Evolutionary conservation across 2,329 filamentous ascomycete species (phyloP).

Genomic region (Fusarium stilboides): DNA sequence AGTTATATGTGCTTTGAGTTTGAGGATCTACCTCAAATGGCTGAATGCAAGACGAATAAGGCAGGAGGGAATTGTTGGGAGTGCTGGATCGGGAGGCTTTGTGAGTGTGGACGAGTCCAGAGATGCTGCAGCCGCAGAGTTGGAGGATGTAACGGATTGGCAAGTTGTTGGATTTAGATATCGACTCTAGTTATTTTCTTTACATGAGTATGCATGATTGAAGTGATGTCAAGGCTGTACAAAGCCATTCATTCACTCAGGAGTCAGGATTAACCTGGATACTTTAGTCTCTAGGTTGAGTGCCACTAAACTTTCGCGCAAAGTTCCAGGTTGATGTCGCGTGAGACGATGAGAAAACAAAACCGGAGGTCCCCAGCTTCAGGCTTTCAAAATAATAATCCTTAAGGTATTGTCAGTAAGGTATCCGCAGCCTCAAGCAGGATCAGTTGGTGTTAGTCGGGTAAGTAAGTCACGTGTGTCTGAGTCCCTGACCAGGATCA

Average conservation of each 20-base stretch:
- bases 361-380: no score
- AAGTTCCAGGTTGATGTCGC: no score
- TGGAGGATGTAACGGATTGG: constrained; percentile 74
- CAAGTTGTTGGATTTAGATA: constrained; percentile 73
- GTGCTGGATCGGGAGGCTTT: constrained; percentile 59
- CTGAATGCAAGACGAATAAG: constrained; percentile 60
- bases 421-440: not conserved
- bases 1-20: constrained; percentile 58
- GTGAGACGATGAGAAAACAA: no score
- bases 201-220: no score
- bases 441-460: not conserved
- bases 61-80: constrained; percentile 63
- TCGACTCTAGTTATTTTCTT: constrained; percentile 56
- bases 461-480: constrained; percentile 27
- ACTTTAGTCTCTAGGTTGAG: no score
- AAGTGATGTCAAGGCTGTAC: no score
- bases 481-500: not conserved
- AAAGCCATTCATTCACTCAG: no score
- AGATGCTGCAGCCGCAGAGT: constrained; percentile 58
- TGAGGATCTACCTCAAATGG: constrained; percentile 65
- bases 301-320: no score
- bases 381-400: no score
- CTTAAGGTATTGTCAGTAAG: not conserved
- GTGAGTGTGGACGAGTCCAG: constrained; percentile 48
- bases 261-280: no score